phyloP scores from a whole-genome alignment of 2,329 filamentous ascomycete genomes.

The Trichocomaceae sp. region DNA sequence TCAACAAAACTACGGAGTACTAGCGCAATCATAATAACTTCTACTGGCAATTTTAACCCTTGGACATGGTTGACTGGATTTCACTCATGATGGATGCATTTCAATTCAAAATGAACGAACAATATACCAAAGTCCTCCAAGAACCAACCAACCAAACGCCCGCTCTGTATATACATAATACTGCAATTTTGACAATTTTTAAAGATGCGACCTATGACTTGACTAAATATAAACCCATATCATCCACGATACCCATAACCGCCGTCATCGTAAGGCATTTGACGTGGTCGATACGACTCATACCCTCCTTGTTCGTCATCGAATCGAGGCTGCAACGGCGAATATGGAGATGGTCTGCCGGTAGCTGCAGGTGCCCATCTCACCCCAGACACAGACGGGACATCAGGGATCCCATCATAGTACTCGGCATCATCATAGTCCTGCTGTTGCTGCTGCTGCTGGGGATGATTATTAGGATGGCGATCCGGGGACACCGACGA shows the following conservation, averaged over 20 bases:
- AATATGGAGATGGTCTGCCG: constrained; percentile 13
- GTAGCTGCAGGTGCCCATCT: constrained; percentile 11
- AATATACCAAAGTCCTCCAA: background rate
- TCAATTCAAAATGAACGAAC: background rate
- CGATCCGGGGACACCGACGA: constrained; percentile 6
- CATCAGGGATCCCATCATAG: constrained; percentile 22
- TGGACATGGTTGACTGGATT: background rate
- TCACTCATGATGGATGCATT: background rate
- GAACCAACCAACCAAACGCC: background rate
- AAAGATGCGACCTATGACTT: background rate
- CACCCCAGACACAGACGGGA: constrained; percentile 16
- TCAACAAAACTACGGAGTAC: background rate
- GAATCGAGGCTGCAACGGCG: constrained; percentile 18
- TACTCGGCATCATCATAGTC: constrained; percentile 22
- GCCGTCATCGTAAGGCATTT: constrained; percentile 6
- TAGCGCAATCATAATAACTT: background rate
- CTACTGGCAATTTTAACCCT: background rate
- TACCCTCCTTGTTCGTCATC: constrained; percentile 9
- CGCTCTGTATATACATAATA: background rate
- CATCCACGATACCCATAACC: constrained; percentile 7
- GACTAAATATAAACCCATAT: background rate
- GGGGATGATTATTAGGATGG: constrained; percentile 8
- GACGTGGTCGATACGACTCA: constrained; percentile 8
- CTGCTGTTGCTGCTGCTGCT: constrained; percentile 20
- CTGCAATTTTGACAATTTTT: background rate